Conservation (phyloP, 2,329 filamentous ascomycete species). For the Alternaria postmessia region DNA sequence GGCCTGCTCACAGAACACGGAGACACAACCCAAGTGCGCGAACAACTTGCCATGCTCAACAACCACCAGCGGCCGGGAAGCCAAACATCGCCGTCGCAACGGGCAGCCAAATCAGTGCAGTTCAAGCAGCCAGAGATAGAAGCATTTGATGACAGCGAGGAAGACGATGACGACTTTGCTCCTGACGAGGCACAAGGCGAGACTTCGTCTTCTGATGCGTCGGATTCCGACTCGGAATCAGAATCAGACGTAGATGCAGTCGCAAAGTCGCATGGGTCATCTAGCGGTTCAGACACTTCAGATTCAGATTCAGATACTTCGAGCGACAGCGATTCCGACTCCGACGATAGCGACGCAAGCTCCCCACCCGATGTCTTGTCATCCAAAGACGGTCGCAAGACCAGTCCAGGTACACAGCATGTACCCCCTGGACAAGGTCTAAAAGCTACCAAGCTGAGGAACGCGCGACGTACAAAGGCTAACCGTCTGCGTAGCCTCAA, state of each 20-base stretch:
- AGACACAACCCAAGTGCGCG: not conserved
- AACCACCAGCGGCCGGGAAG: not conserved
- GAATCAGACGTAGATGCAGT: conserved; percentile 14
- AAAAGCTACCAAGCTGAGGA: conserved; percentile 62
- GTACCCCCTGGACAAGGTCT: conserved; percentile 61
- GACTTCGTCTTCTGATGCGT: conserved; percentile 20
- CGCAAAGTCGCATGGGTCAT: not conserved
- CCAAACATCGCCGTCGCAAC: not conserved
- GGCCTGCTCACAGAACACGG: conserved; percentile 23
- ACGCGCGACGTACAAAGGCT: conserved; percentile 61
- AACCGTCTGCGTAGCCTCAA: conserved; percentile 63
- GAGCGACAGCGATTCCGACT: conserved; percentile 52
- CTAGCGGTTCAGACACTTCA: conserved; percentile 36
- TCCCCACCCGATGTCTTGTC: conserved; percentile 34
- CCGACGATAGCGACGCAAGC: conserved; percentile 50
- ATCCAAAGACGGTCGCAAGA: conserved; percentile 25
- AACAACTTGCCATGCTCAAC: not conserved
- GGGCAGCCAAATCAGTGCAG: conserved; percentile 30
- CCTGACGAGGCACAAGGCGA: conserved; percentile 26
- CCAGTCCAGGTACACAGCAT: conserved; percentile 1
- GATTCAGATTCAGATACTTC: conserved; percentile 24
- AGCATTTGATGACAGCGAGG: conserved; percentile 22
- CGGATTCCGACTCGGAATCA: conserved; percentile 32
- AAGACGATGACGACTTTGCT: conserved; percentile 41
- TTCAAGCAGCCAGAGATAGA: conserved; percentile 29